Evolutionary conservation across 495 filamentous ascomycete species (phyloP).

Genomic region (Collariella sp.): DNA sequence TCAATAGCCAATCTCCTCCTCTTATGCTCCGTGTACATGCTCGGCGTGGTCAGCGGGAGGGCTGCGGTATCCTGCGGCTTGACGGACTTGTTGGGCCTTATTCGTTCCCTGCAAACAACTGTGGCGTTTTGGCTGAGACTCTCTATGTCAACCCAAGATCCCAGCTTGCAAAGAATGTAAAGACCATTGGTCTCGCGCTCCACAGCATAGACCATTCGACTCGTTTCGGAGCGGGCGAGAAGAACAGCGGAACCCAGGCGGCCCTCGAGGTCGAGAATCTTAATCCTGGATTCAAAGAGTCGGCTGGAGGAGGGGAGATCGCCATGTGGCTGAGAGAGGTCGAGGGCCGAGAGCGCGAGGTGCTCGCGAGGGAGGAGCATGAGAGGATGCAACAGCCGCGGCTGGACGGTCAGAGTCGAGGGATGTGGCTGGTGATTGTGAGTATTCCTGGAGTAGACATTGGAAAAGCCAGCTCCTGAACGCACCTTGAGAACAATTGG

Average conservation of each 20-base stretch:
- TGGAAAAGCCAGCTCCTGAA: background rate
- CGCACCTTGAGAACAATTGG: conserved; percentile 41
- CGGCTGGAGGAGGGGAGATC: conserved; percentile 43
- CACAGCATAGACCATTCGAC: conserved; percentile 56
- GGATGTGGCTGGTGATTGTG: conserved; percentile 46
- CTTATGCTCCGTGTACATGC: conserved; percentile 37
- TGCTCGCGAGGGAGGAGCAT: conserved; percentile 52
- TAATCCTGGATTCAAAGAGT: conserved; percentile 52
- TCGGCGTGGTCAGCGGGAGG: conserved; percentile 26
- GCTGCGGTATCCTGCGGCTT: conserved; percentile 4
- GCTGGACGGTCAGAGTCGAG: conserved; percentile 46
- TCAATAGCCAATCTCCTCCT: conserved; percentile 46
- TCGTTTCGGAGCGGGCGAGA: conserved; percentile 52
- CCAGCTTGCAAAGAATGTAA: conserved; percentile 65
- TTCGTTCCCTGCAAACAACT: conserved; percentile 27
- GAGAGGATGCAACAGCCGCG: conserved; percentile 51
- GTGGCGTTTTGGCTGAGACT: conserved; percentile 37
- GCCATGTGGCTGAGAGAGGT: conserved; percentile 44
- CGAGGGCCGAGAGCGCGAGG: conserved; percentile 53
- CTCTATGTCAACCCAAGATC: conserved; percentile 51
- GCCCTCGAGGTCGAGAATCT: conserved; percentile 51
- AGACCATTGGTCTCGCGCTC: conserved; percentile 60
- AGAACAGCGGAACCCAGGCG: conserved; percentile 51
- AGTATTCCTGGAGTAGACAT: conserved; percentile 1
- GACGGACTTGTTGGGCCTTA: conserved; percentile 7